phyloP scores from a whole-genome alignment of 164 flowering plant genomes.

The Euptelea pleiosperma region DNA sequence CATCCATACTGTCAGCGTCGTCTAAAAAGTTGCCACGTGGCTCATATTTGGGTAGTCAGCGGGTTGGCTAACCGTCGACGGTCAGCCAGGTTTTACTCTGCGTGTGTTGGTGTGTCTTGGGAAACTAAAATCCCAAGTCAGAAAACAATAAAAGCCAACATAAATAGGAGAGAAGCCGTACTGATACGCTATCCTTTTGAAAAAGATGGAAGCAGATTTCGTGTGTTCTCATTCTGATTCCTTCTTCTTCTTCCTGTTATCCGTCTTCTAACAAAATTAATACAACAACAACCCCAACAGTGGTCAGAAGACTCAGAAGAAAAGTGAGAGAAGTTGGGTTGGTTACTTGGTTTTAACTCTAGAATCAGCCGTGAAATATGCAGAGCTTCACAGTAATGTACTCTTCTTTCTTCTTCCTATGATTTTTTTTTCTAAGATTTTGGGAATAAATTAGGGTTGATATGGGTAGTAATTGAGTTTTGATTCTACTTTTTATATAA shows the following conservation, averaged over 20 bases:
- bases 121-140: slow-evolving; percentile 51
- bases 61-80: too few species aligned
- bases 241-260: neutral
- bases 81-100: too few species aligned
- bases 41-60: too few species aligned
- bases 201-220: slow-evolving; percentile 26
- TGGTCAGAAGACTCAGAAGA: neutral
- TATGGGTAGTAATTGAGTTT: too few species aligned
- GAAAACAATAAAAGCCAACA: slow-evolving; percentile 26
- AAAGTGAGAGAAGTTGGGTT: neutral
- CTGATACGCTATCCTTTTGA: slow-evolving; percentile 37
- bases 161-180: slow-evolving; percentile 22
- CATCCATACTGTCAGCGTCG: too few species aligned
- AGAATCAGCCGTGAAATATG: slow-evolving; percentile 24
- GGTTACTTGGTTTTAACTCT: neutral
- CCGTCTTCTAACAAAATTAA: neutral
- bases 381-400: slow-evolving; percentile 45
- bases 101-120: slow-evolving; percentile 25
- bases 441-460: neutral
- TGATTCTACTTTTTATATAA: too few species aligned
- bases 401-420: slow-evolving; percentile 10
- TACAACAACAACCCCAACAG: neutral
- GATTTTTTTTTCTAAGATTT: neutral
- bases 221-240: neutral
- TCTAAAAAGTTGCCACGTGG: too few species aligned